Base-by-base conservation (phyloP, 2,329 filamentous ascomycete genomes). In the Emergomyces orientalis region DNA sequence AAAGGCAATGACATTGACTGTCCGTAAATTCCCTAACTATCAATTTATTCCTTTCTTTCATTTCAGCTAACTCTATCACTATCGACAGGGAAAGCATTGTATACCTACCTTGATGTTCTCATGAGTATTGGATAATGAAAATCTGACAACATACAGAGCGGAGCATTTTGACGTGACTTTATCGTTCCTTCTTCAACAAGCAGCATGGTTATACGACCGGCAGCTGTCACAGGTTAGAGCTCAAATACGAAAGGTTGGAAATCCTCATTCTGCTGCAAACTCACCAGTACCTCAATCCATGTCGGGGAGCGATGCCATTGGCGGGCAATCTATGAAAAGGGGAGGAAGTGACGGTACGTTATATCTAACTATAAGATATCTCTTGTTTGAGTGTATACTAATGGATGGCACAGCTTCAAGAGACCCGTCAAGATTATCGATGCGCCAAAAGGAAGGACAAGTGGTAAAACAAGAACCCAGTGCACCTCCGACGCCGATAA, bases 151-250 rank as follows among this genome's bases (percentile, higher is more conserved):
- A 62, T 68, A 9, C 68, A 88, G 88, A 71, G 90, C 90, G 56
- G 80, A 84, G 60, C 82, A 85, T 55, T 96, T 97, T 75, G 84
- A 92, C 66, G 93, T 97, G 25, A 88, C 90, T 32, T 85, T 95
- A 63, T 84, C 91, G 49, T 97, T 97, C 71, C 82, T 99, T 39
- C 84, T 97, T 19, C 90, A 96, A 73, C 91, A 99, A 76, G 91
- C 91, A 66, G 91, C 91, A 74, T 96, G 91, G 84, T 84, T 97
- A 6, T 96, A 94, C 71, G 92, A 97, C 73, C 84, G 90, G 60
- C 91, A 97, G 77, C 84, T 95, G 34, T 89, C 90, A 0, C 91
- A 97, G 73, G 90, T 97, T 57, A 86, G 90, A 67, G 91, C 89
- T 25, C 91, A 97, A 77, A 91, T 97, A 80, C 86, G 89, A 65